A percentile compares a stretch with the other conserved stretches of the same genome.
Conservation (phyloP, 257 asterid species). For the Salvia miltiorrhiza region DNA sequence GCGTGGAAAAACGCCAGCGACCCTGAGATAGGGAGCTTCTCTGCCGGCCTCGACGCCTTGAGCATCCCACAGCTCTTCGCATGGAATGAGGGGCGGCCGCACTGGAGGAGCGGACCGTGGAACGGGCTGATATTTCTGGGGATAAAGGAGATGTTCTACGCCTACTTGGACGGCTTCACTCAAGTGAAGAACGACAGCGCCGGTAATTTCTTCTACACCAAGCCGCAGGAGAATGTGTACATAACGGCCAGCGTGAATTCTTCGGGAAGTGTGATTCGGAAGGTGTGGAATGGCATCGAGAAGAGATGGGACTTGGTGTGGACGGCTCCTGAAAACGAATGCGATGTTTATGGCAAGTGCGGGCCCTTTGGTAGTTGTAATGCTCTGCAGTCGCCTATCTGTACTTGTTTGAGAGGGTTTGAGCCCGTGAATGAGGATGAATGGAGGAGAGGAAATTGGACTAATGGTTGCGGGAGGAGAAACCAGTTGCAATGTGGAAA, state of each 20-base stretch:
- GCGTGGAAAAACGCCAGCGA: conserved; percentile 38
- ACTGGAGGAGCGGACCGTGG: conserved; percentile 48
- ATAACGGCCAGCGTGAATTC: conserved; percentile 8
- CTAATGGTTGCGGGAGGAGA: conserved; percentile 29
- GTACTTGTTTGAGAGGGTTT: conserved; percentile 39
- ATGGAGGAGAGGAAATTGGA: conserved; percentile 40
- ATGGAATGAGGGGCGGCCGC: conserved; percentile 20
- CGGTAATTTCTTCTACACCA: conserved; percentile 15
- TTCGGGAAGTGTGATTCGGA: neutral
- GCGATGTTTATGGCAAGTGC: conserved; percentile 37
- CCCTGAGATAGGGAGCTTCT: conserved; percentile 32
- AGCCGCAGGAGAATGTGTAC: neutral
- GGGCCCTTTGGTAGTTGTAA: conserved; percentile 44
- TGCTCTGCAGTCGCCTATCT: conserved; percentile 11
- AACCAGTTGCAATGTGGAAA: conserved; percentile 26
- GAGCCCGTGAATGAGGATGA: conserved; percentile 24
- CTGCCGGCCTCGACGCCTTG: conserved; percentile 17
- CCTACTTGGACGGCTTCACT: conserved; percentile 16
- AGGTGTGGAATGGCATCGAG: neutral
- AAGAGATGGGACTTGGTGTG: conserved; percentile 14
- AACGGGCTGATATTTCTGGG: conserved; percentile 35
- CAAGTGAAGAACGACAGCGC: neutral
- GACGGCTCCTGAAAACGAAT: neutral
- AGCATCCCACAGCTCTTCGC: conserved; percentile 18
- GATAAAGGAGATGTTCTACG: conserved; percentile 27